phyloP scores from a whole-genome alignment of 306 rosid genomes.

The Herpetospermum pedunculosum region DNA sequence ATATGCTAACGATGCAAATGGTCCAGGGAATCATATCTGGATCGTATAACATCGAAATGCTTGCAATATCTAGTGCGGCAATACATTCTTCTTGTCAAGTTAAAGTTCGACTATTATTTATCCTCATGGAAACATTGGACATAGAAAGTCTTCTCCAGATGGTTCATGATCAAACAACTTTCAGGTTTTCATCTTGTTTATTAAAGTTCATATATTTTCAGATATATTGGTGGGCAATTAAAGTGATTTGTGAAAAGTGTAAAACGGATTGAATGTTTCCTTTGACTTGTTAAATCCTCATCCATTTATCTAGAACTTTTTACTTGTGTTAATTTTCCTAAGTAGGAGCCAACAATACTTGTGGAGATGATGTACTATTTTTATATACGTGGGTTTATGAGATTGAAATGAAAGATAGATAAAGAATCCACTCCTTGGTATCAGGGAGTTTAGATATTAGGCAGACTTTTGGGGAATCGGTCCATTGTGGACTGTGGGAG shows the following conservation, averaged over 20 bases:
- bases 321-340: background rate
- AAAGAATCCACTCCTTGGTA: too few species aligned
- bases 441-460: too few species aligned
- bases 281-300: background rate
- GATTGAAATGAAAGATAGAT: too few species aligned
- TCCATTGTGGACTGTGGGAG: too few species aligned
- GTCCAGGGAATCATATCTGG: conserved; percentile 67
- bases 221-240: background rate
- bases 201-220: conserved; percentile 3
- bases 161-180: conserved; percentile 85
- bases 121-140: conserved; percentile 75
- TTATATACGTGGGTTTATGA: background rate
- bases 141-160: conserved; percentile 81
- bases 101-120: conserved; percentile 67
- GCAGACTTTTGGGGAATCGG: too few species aligned
- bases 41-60: conserved; percentile 60
- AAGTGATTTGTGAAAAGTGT: background rate
- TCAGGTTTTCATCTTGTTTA: conserved; percentile 32
- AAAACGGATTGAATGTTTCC: background rate
- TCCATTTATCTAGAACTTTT: background rate
- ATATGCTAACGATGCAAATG: background rate
- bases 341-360: background rate
- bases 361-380: background rate
- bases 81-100: conserved; percentile 45
- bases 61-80: conserved; percentile 59